Evolutionary conservation across 768 basidiomycete genomes (phyloP), one percentile per base, ranked within the genome.

Genomic region (Xanthoconium purpureum): DNA sequence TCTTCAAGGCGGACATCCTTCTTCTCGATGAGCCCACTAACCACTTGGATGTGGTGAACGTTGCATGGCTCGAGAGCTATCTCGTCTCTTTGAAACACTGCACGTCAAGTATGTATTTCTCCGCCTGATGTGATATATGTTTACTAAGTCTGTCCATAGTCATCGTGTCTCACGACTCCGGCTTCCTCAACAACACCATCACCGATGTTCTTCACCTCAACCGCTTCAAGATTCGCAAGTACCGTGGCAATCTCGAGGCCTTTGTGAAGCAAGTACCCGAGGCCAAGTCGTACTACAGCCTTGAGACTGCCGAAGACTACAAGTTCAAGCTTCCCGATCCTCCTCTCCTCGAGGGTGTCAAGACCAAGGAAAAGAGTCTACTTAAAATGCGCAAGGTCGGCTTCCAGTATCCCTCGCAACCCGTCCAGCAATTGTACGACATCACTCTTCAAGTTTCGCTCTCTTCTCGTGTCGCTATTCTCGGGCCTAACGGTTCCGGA

Each of bases 401-500:
- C 67, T 98, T 93, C 91, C 94, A 97, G 77, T 98, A 98, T 78
- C 91, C 92, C 47, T 82, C 84, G 30, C 84, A 89, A 66, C 68
- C 85, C 50, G 83, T 90, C 55, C 95, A 96, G 74, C 94, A 96
- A 73, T 82, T 97, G 64, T 88, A 85, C 82, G 89, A 98, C 77
- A 93, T 98, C 75, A 86, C 89, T 50, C 90, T 98, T 59, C 95
- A 97, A 85, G 89, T 98, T 59, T 98, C 95, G 6, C 84, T 98
- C 59, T 97, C 94, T 17, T 98, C 97, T 56, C 95, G 97, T 82
- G 96, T 98, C 67, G 97, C 97, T 63, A 76, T 99, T 71, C 90
- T 99, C 63, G 97, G 97, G 61, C 97, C 97, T 66, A 96, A 99
- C 81, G 97, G 97, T 76, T 98, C 97, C 69, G 94, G 95, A 64